Base-by-base conservation (phyloP, 2,329 filamentous ascomycete species). In the Diaporthe amygdali region DNA sequence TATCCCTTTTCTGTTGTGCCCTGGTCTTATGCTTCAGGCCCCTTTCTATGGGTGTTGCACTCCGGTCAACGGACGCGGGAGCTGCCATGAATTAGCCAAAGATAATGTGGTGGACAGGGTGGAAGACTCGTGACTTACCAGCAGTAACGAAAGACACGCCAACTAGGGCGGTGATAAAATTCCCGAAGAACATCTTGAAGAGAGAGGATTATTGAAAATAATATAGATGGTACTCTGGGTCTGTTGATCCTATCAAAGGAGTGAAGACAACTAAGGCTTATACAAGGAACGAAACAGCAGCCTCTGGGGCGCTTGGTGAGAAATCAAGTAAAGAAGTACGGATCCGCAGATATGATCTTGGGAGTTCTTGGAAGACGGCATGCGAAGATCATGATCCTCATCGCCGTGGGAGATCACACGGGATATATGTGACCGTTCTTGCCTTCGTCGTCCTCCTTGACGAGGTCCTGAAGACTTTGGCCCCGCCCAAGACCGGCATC, bases 111-210 rank as follows among this genome's bases (percentile, higher is more conserved):
- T 25, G 5, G 10, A 27, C n/a, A 12, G 2, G 5, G 22, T 46
- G 1, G 2, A n/a, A 27, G 14, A 25, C 6, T 32, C 3, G 8
- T 49, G 22, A 70, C 77, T 54, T 73, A 80, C 78, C 79, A 66
- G 77, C 76, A 66, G 74, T 72, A 32, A 72, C 79, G 27, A 80
- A 51, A 25, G 76, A 78, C 61, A 80, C 69, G 73, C 76, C 78
- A 61, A 72, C 73, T 37, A 81, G 75, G 73, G 77, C 78, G 68
- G 77, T 68, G 22, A 80, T 47, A n/a, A 76, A 51, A 44, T 73
- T 71, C 51, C 68, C 73, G 70, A 76, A 73, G 69, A 76, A 72
- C 79, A 80, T 80, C n/a, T 39, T 74, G 73, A 63, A 12, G 49
- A 25, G 25, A 41, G 22, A 44, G 51, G 8, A n/a, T 41, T 41